A percentile compares a stretch with the other conserved stretches of the same genome.
Evolutionary conservation across 306 rosid genomes (phyloP).

Genomic region (Lupinus albus): DNA sequence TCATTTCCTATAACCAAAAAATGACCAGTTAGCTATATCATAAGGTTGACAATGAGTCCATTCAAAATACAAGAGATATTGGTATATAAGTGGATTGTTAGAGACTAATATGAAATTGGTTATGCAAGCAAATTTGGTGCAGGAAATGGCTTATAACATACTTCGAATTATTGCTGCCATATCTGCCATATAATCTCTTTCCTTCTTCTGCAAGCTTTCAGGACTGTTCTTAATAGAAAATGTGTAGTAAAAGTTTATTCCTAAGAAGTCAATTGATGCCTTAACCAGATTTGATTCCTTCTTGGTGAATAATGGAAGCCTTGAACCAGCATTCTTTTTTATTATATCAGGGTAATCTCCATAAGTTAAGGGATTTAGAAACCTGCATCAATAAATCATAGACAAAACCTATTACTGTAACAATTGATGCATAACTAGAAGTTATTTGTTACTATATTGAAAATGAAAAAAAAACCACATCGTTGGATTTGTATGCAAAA

Average conservation of each 20-base stretch:
- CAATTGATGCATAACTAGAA: conserved; percentile 3
- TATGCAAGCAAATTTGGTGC: neutral
- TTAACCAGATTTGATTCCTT: conserved; percentile 45
- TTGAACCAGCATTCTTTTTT: conserved; percentile 50
- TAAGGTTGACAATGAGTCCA: neutral
- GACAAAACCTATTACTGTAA: neutral
- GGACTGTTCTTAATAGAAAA: conserved; percentile 33
- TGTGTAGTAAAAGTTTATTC: conserved; percentile 41
- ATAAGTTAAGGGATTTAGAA: conserved; percentile 51
- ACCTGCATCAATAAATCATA: conserved; percentile 44
- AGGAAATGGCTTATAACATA: conserved; percentile 8
- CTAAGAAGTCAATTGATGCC: conserved; percentile 57
- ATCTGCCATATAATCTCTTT: conserved; percentile 19
- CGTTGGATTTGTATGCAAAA: too few species aligned
- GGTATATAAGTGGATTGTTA: neutral
- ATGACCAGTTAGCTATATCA: conserved; percentile 1
- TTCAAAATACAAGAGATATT: neutral
- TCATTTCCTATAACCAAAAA: conserved; percentile 10
- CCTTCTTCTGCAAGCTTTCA: conserved; percentile 3
- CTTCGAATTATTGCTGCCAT: neutral
- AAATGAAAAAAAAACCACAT: too few species aligned
- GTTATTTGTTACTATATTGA: neutral
- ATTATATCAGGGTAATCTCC: conserved; percentile 57
- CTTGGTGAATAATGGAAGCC: conserved; percentile 49
- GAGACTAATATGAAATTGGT: neutral